Conservation (phyloP, 2,329 filamentous ascomycete genomes). For the Magnaporthiopsis rhizophila region DNA sequence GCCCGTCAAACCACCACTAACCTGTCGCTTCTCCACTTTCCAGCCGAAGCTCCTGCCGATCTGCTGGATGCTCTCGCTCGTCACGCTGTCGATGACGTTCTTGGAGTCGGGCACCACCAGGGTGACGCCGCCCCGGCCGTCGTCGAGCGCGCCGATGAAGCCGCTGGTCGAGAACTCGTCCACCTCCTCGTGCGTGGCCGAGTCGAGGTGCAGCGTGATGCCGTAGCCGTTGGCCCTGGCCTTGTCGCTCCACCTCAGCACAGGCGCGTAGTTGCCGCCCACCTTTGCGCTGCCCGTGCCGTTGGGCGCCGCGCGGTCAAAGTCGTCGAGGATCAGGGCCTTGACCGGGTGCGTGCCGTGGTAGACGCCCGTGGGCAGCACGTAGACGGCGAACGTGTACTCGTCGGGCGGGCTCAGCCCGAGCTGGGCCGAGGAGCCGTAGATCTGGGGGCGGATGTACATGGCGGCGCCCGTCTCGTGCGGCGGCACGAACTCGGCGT, state of each 20-base stretch:
- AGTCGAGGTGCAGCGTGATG: constrained; percentile 93
- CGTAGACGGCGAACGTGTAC: constrained; percentile 86
- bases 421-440: constrained; percentile 80
- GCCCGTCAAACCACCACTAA: constrained; percentile 27
- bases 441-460: constrained; percentile 85
- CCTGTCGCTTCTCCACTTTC: constrained; percentile 68
- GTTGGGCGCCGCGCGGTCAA: constrained; percentile 86
- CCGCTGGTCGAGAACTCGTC: constrained; percentile 95
- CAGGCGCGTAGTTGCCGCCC: constrained; percentile 92
- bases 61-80: constrained; percentile 67
- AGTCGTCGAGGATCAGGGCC: constrained; percentile 81
- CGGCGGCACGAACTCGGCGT: constrained; percentile 86
- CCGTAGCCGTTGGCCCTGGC: constrained; percentile 73
- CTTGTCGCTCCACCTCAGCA: constrained; percentile 77
- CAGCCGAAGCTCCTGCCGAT: constrained; percentile 75
- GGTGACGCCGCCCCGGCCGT: constrained; percentile 51
- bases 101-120: constrained; percentile 82
- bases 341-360: constrained; percentile 85
- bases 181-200: constrained; percentile 71
- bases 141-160: constrained; percentile 71
- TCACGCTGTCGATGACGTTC: constrained; percentile 82
- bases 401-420: constrained; percentile 82
- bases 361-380: constrained; percentile 88
- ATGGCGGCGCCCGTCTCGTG: constrained; percentile 82
- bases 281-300: constrained; percentile 90